Conservation (phyloP, 106 monocot genomes). For the Hemerocallis citrina region DNA sequence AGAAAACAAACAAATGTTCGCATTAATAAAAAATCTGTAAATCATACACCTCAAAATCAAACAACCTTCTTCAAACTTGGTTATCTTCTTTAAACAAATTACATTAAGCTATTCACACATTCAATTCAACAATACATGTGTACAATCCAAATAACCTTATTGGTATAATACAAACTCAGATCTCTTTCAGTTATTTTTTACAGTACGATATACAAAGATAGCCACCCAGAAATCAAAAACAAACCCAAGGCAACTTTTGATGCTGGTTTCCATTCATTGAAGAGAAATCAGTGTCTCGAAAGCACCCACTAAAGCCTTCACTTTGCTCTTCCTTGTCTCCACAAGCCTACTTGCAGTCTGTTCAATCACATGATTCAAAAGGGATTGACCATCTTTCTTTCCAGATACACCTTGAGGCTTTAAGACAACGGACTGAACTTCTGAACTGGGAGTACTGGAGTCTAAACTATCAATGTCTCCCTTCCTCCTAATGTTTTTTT, state of each 20-base stretch:
- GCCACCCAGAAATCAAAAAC: too few species aligned
- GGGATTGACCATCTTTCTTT: conserved; percentile 45
- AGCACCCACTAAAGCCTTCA: conserved; percentile 95
- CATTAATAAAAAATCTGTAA: too few species aligned
- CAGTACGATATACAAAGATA: too few species aligned
- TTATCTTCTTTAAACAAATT: too few species aligned
- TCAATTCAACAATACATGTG: too few species aligned
- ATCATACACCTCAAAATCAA: too few species aligned
- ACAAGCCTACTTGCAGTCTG: conserved; percentile 86
- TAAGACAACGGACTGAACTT: conserved; percentile 34
- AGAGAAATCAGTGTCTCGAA: conserved; percentile 96
- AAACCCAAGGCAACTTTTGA: conserved; percentile 7
- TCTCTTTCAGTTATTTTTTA: too few species aligned
- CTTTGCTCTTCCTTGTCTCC: conserved; percentile 80
- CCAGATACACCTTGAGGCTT: conserved; percentile 58
- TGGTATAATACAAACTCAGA: too few species aligned
- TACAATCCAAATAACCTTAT: too few species aligned
- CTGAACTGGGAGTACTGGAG: conserved; percentile 5
- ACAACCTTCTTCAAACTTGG: too few species aligned
- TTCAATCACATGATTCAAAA: conserved; percentile 81
- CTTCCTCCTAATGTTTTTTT: conserved; percentile 25
- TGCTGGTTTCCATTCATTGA: conserved; percentile 51
- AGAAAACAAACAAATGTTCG: too few species aligned
- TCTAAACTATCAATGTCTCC: neutral
- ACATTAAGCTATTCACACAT: too few species aligned